A percentile compares a stretch with the other conserved stretches of the same genome.
Conservation (phyloP, 163 green algal species). For the Volvox carteri region DNA sequence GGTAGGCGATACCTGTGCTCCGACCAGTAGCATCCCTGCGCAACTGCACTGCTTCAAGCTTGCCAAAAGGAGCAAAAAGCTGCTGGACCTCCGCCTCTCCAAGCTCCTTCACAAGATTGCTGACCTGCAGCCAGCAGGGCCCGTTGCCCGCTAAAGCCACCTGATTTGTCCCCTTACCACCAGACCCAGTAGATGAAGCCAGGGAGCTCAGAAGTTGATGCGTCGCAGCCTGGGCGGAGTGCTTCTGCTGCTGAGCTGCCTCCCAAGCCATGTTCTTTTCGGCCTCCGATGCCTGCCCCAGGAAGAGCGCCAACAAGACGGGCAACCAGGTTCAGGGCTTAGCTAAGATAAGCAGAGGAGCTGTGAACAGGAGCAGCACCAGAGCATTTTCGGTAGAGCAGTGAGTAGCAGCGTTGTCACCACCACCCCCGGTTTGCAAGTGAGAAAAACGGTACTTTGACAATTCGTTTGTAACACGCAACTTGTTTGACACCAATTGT, state of each 20-base stretch:
- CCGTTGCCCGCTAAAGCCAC: neutral
- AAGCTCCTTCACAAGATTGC: constrained; percentile 81
- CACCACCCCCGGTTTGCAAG: too few species aligned
- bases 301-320: neutral
- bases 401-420: too few species aligned
- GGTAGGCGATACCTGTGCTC: constrained; percentile 65
- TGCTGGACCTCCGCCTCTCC: constrained; percentile 83
- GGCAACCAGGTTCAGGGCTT: too few species aligned
- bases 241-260: constrained; percentile 85
- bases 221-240: constrained; percentile 46
- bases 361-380: too few species aligned
- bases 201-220: constrained; percentile 26
- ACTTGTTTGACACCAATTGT: too few species aligned
- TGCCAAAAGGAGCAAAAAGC: constrained; percentile 94
- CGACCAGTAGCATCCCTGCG: constrained; percentile 67
- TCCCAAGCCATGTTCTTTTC: constrained; percentile 79
- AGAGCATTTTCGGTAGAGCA: too few species aligned
- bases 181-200: too few species aligned
- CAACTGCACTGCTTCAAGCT: constrained; percentile 79
- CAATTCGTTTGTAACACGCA: too few species aligned
- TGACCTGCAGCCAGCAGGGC: constrained; percentile 77
- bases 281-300: constrained; percentile 81
- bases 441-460: too few species aligned
- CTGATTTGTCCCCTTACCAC: neutral
- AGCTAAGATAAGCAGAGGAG: too few species aligned